Evolutionary conservation across 306 rosid genomes (phyloP).

Genomic region (Fragaria ananassa): DNA sequence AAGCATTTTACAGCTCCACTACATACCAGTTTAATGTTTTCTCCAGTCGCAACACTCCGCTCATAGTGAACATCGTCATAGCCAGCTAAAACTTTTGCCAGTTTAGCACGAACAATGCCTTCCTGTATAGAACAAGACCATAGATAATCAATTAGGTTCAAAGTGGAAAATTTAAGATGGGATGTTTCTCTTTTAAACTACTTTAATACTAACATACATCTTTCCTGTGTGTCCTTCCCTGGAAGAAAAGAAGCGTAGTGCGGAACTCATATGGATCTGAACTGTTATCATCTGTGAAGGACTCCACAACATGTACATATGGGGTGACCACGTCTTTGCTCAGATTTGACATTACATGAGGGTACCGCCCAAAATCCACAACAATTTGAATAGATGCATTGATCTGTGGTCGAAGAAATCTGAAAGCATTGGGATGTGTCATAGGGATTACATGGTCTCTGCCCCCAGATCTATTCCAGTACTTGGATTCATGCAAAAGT

Average conservation of each 20-base stretch:
- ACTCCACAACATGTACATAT: conserved; percentile 89
- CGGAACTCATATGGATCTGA: conserved; percentile 82
- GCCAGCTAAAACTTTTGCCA: conserved; percentile 67
- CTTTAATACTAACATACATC: conserved; percentile 56
- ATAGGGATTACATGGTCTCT: conserved; percentile 87
- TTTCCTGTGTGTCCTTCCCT: conserved; percentile 76
- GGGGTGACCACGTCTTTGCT: conserved; percentile 88
- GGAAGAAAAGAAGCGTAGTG: conserved; percentile 74
- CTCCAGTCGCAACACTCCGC: conserved; percentile 76
- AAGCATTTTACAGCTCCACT: conserved; percentile 18
- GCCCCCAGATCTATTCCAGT: conserved; percentile 81
- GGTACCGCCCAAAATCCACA: conserved; percentile 93
- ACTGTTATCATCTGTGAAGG: conserved; percentile 58
- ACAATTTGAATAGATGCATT: conserved; percentile 83
- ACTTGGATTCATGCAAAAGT: conserved; percentile 54
- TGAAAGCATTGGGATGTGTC: conserved; percentile 98
- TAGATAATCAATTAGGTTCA: conserved; percentile 21
- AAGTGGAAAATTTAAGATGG: conserved; percentile 7
- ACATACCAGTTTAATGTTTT: conserved; percentile 79
- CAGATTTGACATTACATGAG: conserved; percentile 72
- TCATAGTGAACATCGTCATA: conserved; percentile 81
- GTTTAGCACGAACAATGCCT: conserved; percentile 84
- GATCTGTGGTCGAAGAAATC: conserved; percentile 73
- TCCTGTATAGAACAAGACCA: conserved; percentile 54
- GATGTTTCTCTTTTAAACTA: conserved; percentile 6